Evolutionary conservation across 2,329 filamentous ascomycete genomes (phyloP), one percentile per base, ranked within the genome.

Genomic region (Pseudomassariella vexata): DNA sequence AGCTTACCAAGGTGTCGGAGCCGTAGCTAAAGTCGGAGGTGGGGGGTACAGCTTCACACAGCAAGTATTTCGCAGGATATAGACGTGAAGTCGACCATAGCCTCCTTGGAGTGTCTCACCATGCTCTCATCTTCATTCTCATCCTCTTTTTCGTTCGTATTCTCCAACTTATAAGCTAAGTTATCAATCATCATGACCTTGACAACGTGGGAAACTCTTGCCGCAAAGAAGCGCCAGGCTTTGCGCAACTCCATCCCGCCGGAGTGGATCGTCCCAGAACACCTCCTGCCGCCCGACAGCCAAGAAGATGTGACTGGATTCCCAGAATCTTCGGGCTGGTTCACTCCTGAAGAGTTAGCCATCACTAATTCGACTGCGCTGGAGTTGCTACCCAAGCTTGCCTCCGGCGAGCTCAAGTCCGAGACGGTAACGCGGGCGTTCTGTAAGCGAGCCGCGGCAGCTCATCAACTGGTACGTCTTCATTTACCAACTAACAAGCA

Each of bases 301-400:
- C 67, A 76, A 45, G 57, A 68, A 27, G 66, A 81, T 45, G 70
- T 82, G 11, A 73, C 68, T 0, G 44, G 43, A 4, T 80, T 76
- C 55, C 74, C 77, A 47, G 46, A 59, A 30, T 48, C 49, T 0
- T 82, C 74, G 1, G 75, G 74, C 3, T 78, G 77, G 65, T 78
- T 83, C 41, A 74, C 65, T 2, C 19, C 38, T 2, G 48, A 60
- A 10, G 62, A 65, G 43, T 48, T 65, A 1, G 43, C 45, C 33
- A 63, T 65, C 36, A 65, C 60, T 6, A 42, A 53, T 19, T 39
- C 40, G 19, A 49, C 50, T 0, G 59, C 53, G 5, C 16, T 49
- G 2, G 52, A 60, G 19, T 45, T 64, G 8, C 37, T 64, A 0
- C 44, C 51, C 4, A 50, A 45, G 19, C 50, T 65, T 8, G 57